These are phyloP conservation scores for Vitis rotundifolia DNA, from an alignment of 164 flowering plant species.

Conservation along the genomic window DNA sequence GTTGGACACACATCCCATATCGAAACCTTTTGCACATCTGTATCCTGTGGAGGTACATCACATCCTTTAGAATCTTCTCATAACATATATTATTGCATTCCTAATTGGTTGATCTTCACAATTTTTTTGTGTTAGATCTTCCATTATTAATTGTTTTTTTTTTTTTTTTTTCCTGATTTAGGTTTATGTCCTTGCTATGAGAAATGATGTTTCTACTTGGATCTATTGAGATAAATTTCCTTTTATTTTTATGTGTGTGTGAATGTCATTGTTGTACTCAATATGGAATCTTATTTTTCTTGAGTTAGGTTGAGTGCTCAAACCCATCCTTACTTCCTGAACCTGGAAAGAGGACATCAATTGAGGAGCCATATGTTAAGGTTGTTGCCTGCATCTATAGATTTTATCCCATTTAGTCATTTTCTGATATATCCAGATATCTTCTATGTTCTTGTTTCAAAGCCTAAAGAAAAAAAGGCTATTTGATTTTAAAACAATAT, in stretches of 20 bases:
- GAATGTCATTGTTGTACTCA: background rate
- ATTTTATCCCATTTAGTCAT: background rate
- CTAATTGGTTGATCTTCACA: too few relatives aligned
- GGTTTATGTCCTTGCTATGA: too few relatives aligned
- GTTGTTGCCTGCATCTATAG: slow-evolving; percentile 32
- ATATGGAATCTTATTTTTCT: slow-evolving; percentile 3
- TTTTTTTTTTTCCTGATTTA: too few relatives aligned
- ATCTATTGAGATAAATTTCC: too few relatives aligned
- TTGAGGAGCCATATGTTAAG: slow-evolving; percentile 95
- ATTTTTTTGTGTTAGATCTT: too few relatives aligned
- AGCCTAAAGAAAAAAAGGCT: background rate
- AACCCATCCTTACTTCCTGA: slow-evolving; percentile 96
- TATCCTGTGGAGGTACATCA: too few relatives aligned
- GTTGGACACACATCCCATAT: too few relatives aligned
- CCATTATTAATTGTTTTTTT: too few relatives aligned
- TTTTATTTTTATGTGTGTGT: background rate
- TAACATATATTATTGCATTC: too few relatives aligned
- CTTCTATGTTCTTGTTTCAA: background rate
- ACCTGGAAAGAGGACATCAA: slow-evolving; percentile 74
- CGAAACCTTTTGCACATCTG: too few relatives aligned
- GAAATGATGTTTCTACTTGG: too few relatives aligned
- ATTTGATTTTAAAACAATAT: slow-evolving; percentile 1
- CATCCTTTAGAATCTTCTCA: too few relatives aligned
- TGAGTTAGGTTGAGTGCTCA: slow-evolving; percentile 84
- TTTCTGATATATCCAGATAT: background rate